phyloP scores from a whole-genome alignment of 2,329 filamentous ascomycete genomes.

The Elsinoe ampelina region DNA sequence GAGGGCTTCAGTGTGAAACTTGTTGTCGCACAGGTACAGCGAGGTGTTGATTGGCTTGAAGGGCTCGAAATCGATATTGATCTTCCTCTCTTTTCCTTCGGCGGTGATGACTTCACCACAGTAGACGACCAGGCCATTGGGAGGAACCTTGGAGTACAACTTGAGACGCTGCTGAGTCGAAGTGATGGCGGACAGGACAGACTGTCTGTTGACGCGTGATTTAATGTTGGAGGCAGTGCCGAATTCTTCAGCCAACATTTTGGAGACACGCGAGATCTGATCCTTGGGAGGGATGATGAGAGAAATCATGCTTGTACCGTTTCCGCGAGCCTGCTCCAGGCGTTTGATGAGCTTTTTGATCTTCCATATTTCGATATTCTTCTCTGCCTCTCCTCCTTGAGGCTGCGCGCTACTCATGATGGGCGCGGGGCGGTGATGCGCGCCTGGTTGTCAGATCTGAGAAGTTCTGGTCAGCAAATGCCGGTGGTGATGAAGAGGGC shows the following conservation, averaged over 20 bases:
- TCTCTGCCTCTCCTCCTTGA: conserved; percentile 88
- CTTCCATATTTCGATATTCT: conserved; percentile 94
- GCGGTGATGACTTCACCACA: conserved; percentile 99
- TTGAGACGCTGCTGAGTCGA: conserved; percentile 98
- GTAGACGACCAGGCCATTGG: conserved; percentile 96
- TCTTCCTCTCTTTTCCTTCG: conserved; percentile 98
- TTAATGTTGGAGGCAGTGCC: conserved; percentile 99
- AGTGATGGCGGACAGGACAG: conserved; percentile 94
- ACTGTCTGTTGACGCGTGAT: conserved; percentile 96
- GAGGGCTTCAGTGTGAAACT: conserved; percentile 96
- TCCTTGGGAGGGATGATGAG: conserved; percentile 99
- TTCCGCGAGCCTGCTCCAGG: conserved; percentile 90
- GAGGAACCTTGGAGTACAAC: conserved; percentile 97
- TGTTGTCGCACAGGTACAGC: conserved; percentile 98
- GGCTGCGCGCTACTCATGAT: conserved; percentile 73
- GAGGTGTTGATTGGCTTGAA: conserved; percentile 99
- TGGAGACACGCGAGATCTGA: conserved; percentile 88
- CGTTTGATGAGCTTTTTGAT: conserved; percentile 99
- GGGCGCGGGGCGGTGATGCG: conserved; percentile 24
- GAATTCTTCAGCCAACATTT: conserved; percentile 92
- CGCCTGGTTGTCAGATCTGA: conserved; percentile 11
- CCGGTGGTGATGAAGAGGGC: background rate
- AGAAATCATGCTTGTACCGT: conserved; percentile 99
- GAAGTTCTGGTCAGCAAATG: conserved; percentile 1
- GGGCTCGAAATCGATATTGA: conserved; percentile 99